Base-by-base conservation (phyloP, 2,329 filamentous ascomycete genomes). In the Akanthomyces muscarius region DNA sequence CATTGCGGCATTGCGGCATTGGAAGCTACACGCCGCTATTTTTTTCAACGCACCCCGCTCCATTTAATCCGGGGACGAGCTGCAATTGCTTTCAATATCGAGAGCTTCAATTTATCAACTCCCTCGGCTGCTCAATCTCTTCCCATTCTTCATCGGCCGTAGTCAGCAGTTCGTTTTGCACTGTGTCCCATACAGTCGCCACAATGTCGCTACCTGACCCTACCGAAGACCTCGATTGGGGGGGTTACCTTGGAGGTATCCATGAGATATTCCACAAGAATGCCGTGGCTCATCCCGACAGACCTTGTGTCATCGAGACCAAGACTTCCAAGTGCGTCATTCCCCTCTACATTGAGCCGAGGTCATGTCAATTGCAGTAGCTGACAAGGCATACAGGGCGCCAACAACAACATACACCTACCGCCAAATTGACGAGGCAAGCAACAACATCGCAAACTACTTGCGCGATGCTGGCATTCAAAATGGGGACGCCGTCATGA, bases 401-500 rank as follows among this genome's bases (percentile, higher is more conserved):
- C 45, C 45, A 13, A 47, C 45, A 25, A 51, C 5, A 66, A 77
- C 76, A 55, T 97, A 95, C 75, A 94, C 87, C 28, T 98, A 97
- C 75, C 81, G 81, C 67, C 91, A 96, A 71, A 97, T 98, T 71
- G 84, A 92, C 71, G 89, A 97, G 77, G 88, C 89, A 0, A 89
- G 91, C 36, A 96, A 96, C 73, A 81, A 86, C 21, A 75, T 97
- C 7, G 90, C 92, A 25, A 87, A 96, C 76, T 85, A 96, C 71
- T 82, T 97, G 23, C 84, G 89, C 61, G 81, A 88, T 57, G 82
- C 86, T 69, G 92, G 93, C 63, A 81, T 92, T 66, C 81, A 87
- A 64, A 81, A 86, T 68, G 92, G 92, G 10, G 92, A 98, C 72
- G 92, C 97, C 2, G 92, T 97, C 70, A 96, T 97, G 91, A 90